A percentile compares a stretch with the other conserved stretches of the same genome.
Conservation (phyloP, 1,139 yeast genomes). For the Blastobotrys ciferrii region DNA sequence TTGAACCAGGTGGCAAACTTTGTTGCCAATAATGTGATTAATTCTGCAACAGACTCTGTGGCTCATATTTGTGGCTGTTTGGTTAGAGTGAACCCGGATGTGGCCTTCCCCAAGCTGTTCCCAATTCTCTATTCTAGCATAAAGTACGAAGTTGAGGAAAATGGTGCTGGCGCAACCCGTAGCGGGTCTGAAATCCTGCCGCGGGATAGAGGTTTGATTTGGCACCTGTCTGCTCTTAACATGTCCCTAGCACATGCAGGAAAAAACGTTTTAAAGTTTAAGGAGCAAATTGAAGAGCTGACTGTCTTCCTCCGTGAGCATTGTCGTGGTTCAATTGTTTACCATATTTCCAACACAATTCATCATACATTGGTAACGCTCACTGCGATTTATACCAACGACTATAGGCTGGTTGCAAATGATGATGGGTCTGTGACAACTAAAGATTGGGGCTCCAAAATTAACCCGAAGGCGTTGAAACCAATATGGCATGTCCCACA, state of each 20-base stretch:
- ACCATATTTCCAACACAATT: conserved; percentile 48
- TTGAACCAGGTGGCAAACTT: conserved; percentile 56
- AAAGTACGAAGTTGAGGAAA: conserved; percentile 68
- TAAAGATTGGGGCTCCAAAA: conserved; percentile 36
- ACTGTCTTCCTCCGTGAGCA: conserved; percentile 52
- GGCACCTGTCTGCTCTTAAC: conserved; percentile 70
- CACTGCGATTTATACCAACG: conserved; percentile 44
- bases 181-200: conserved; percentile 68
- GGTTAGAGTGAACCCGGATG: conserved; percentile 57
- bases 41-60: conserved; percentile 64
- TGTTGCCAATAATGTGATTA: conserved; percentile 57
- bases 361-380: conserved; percentile 67
- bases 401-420: conserved; percentile 26
- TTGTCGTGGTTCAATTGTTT: conserved; percentile 63
- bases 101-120: conserved; percentile 48
- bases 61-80: conserved; percentile 71
- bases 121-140: conserved; percentile 52
- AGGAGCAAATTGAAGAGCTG: conserved; percentile 50
- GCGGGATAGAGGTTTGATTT: conserved; percentile 71
- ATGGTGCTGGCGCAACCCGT: conserved; percentile 79
- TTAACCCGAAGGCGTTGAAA: conserved; percentile 44
- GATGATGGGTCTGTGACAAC: conserved; percentile 18
- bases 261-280: conserved; percentile 45
- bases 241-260: conserved; percentile 74
- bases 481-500: conserved; percentile 79